Percentiles rank a stretch among this genome's conserved stretches.
phyloP scores from a whole-genome alignment of 192 early-diverging fungal species.

The Backusella sp. region DNA sequence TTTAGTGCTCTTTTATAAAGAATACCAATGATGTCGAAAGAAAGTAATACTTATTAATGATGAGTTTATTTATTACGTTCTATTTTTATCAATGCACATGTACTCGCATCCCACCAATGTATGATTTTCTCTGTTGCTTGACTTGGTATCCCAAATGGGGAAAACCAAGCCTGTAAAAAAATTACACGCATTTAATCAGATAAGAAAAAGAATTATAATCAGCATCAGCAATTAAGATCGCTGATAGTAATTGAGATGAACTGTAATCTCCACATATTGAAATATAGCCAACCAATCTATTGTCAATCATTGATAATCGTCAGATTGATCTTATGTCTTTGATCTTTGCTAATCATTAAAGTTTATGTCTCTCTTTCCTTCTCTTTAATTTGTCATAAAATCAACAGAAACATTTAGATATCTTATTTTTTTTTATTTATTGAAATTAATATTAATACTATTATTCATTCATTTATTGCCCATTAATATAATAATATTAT shows the following conservation, averaged over 20 bases:
- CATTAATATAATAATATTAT: background rate
- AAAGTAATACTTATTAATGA: background rate
- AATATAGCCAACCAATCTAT: background rate
- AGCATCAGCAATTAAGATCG: background rate
- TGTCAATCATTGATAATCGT: background rate
- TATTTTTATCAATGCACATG: background rate
- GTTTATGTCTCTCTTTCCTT: background rate
- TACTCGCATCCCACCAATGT: background rate
- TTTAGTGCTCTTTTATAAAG: background rate
- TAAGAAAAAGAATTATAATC: background rate
- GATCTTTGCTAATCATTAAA: background rate
- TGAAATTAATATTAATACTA: background rate
- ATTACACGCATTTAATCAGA: background rate
- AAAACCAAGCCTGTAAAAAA: background rate
- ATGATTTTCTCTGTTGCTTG: too few species aligned
- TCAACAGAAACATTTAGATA: background rate
- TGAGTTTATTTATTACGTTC: background rate
- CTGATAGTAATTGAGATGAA: background rate
- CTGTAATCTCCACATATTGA: background rate
- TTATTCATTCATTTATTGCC: background rate
- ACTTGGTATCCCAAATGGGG: too few species aligned
- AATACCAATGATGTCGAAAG: background rate
- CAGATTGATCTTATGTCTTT: background rate
- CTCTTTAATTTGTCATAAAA: background rate
- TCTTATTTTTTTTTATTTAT: background rate